A percentile compares a stretch with the other conserved stretches of the same genome.
These are phyloP conservation scores for Abeoforma whisleri DNA, from an alignment of 78 protist species.

Conservation along the genomic window DNA sequence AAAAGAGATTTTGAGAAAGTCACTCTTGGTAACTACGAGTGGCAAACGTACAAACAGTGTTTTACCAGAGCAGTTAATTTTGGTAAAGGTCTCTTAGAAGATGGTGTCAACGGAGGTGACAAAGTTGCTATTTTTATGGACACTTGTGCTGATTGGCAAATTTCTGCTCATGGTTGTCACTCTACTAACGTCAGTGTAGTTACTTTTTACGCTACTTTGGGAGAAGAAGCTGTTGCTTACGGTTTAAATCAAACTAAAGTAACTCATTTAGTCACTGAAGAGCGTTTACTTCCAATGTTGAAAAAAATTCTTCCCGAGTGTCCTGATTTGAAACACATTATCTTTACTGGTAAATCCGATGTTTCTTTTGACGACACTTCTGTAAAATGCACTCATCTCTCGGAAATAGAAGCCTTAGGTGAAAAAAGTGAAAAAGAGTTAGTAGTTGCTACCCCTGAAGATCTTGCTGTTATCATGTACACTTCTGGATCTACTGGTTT, in stretches of 20 bases:
- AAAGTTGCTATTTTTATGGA: slow-evolving; percentile 37
- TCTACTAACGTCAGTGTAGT: slow-evolving; percentile 8
- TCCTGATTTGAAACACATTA: slow-evolving; percentile 19
- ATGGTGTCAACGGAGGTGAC: background rate
- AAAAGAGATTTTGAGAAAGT: background rate
- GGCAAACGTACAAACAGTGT: slow-evolving; percentile 14
- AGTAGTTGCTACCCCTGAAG: slow-evolving; percentile 18
- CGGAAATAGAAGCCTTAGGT: background rate
- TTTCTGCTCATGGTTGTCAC: slow-evolving; percentile 39
- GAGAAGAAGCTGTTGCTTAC: slow-evolving; percentile 47
- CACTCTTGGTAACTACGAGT: slow-evolving; percentile 1
- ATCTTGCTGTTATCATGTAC: slow-evolving; percentile 55
- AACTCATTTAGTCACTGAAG: slow-evolving; percentile 5
- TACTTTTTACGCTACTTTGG: slow-evolving; percentile 58
- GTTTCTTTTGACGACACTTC: background rate
- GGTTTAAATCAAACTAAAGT: slow-evolving; percentile 36
- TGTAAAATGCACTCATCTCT: background rate
- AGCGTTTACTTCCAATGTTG: slow-evolving; percentile 4
- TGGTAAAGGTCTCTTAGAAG: slow-evolving; percentile 32
- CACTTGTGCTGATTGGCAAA: slow-evolving; percentile 48
- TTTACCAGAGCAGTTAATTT: slow-evolving; percentile 4
- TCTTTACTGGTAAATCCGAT: background rate
- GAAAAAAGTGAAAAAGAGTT: background rate
- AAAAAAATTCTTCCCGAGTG: background rate
- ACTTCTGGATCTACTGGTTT: slow-evolving; percentile 72